Evolutionary conservation across 495 filamentous ascomycete species (phyloP).

Genomic region (Pyronema domesticum): DNA sequence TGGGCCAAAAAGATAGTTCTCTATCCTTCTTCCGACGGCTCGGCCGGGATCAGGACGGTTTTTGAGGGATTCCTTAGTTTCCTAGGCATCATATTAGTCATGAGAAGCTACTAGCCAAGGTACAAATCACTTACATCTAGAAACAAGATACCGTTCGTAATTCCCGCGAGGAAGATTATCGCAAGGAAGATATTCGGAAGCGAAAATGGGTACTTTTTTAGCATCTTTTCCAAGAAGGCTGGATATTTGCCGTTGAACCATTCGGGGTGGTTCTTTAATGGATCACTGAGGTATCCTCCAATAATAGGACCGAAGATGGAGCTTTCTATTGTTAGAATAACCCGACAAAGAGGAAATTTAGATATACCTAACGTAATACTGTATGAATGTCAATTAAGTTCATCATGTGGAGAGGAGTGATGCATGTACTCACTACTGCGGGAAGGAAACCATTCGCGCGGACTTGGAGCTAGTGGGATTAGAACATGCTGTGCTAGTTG

Average conservation of each 20-base stretch:
- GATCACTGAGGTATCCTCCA: constrained; percentile 68
- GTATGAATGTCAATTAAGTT: background rate
- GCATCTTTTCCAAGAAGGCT: constrained; percentile 37
- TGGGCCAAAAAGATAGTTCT: constrained; percentile 22
- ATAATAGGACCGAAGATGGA: constrained; percentile 78
- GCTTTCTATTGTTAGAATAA: constrained; percentile 32
- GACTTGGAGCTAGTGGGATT: constrained; percentile 62
- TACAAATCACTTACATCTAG: constrained; percentile 30
- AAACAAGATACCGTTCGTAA: constrained; percentile 47
- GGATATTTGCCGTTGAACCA: constrained; percentile 41
- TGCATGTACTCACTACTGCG: constrained; percentile 38
- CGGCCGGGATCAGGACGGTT: constrained; percentile 36
- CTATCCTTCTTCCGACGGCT: constrained; percentile 30
- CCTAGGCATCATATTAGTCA: constrained; percentile 18
- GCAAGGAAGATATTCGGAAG: constrained; percentile 67
- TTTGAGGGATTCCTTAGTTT: constrained; percentile 36
- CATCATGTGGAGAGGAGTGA: background rate
- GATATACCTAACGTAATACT: constrained; percentile 46
- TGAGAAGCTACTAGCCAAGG: background rate
- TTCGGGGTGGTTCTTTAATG: constrained; percentile 47
- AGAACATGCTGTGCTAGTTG: background rate
- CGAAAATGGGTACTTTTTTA: constrained; percentile 48
- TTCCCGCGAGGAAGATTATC: constrained; percentile 51
- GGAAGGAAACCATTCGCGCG: constrained; percentile 64
- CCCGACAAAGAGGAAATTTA: constrained; percentile 53